Percentiles rank a stretch among this genome's conserved stretches.
These are phyloP conservation scores for Claviceps lovelessii DNA, from an alignment of 2,329 filamentous ascomycete genomes.

Conservation along the genomic window DNA sequence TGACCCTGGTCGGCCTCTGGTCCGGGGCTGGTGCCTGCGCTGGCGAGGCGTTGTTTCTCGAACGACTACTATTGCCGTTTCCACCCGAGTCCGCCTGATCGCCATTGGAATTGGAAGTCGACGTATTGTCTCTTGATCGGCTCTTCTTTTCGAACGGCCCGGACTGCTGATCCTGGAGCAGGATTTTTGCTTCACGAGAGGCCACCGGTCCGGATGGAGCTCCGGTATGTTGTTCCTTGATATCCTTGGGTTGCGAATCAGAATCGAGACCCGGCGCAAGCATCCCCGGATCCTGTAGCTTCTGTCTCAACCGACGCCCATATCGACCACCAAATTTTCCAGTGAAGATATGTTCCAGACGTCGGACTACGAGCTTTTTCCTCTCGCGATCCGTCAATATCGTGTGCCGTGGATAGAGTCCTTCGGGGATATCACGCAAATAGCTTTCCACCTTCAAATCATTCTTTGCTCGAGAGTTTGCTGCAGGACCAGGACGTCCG, in stretches of 20 bases:
- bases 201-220: conserved; percentile 16
- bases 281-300: conserved; percentile 7
- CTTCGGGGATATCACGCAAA: conserved; percentile 56
- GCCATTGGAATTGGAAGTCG: conserved; percentile 32
- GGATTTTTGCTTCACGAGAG: conserved; percentile 35
- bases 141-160: conserved; percentile 23
- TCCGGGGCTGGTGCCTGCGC: conserved; percentile 34
- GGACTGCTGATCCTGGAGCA: conserved; percentile 17
- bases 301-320: conserved; percentile 14
- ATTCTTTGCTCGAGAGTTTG: conserved; percentile 23
- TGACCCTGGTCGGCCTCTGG: conserved; percentile 62
- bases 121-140: conserved; percentile 28
- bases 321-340: conserved; percentile 43
- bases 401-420: conserved; percentile 46
- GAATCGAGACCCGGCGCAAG: conserved; percentile 11
- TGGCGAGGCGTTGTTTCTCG: conserved; percentile 26
- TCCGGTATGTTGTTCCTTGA: conserved; percentile 20
- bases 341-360: conserved; percentile 69
- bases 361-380: conserved; percentile 62
- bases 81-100: conserved; percentile 31
- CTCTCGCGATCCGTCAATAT: conserved; percentile 57
- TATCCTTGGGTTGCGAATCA: conserved; percentile 15
- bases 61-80: conserved; percentile 14
- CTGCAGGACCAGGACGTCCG: conserved; percentile 22
- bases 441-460: conserved; percentile 55